Evolutionary conservation across 2,329 filamentous ascomycete species (phyloP).

Genomic region (Penicillium sp.): DNA sequence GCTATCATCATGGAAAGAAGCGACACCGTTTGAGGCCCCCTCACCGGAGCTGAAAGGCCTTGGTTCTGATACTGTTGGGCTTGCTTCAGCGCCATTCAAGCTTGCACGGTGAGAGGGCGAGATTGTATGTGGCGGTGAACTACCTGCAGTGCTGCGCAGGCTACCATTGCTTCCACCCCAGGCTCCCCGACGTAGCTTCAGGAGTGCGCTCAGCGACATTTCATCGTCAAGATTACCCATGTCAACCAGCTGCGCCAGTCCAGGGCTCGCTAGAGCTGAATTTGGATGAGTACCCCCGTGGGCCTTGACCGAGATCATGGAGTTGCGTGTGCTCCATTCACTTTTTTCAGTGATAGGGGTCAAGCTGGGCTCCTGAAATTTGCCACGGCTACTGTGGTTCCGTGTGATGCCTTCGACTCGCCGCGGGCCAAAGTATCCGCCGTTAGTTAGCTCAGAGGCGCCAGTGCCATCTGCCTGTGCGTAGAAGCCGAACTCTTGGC

Average conservation of each 20-base stretch:
- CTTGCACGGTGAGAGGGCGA: constrained; percentile 33
- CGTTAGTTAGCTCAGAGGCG: constrained; percentile 64
- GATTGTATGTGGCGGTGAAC: constrained; percentile 39
- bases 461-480: constrained; percentile 54
- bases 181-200: constrained; percentile 69
- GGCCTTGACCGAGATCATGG: constrained; percentile 70
- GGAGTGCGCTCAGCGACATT: constrained; percentile 69
- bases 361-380: constrained; percentile 81
- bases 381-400: constrained; percentile 68
- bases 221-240: constrained; percentile 61
- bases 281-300: constrained; percentile 49
- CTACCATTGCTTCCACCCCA: constrained; percentile 81
- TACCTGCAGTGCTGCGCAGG: constrained; percentile 53
- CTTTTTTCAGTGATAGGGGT: constrained; percentile 95
- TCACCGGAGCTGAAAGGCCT: constrained; percentile 13
- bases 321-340: constrained; percentile 94
- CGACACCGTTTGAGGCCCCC: constrained; percentile 1
- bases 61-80: constrained; percentile 21
- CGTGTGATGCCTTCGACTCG: constrained; percentile 61
- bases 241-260: constrained; percentile 71
- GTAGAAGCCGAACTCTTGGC: constrained; percentile 95
- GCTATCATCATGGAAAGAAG: constrained; percentile 11
- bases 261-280: constrained; percentile 62
- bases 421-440: constrained; percentile 83
- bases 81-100: constrained; percentile 34